Evolutionary conservation across 805 yeast species (phyloP).

Genomic region (Kurtzmaniella fragi): DNA sequence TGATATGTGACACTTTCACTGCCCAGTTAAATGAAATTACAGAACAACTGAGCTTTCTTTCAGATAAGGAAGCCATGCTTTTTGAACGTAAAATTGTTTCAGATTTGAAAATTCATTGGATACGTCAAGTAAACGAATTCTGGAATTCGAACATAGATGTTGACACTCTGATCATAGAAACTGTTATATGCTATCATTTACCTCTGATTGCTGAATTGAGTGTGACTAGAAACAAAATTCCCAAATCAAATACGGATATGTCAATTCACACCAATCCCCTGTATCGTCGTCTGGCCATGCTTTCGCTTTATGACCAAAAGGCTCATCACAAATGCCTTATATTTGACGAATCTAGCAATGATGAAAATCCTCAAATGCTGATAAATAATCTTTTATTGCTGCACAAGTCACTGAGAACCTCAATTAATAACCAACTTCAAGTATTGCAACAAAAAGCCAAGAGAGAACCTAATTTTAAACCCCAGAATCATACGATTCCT

Average conservation of each 20-base stretch:
- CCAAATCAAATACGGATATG: conserved; percentile 30
- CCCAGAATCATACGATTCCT: conserved; percentile 4
- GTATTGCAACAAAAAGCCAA: conserved; percentile 14
- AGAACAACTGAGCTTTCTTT: conserved; percentile 23
- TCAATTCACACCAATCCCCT: conserved; percentile 41
- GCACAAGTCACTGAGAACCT: conserved; percentile 32
- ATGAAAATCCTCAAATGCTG: conserved; percentile 36
- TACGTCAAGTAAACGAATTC: conserved; percentile 26
- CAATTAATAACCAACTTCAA: conserved; percentile 24
- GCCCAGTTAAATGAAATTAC: conserved; percentile 40
- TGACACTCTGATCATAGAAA: conserved; percentile 10
- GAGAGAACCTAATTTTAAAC: neutral
- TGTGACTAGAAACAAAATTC: conserved; percentile 11
- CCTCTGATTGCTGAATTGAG: conserved; percentile 21
- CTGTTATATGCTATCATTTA: conserved; percentile 12
- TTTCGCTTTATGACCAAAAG: conserved; percentile 36
- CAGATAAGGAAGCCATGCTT: conserved; percentile 12
- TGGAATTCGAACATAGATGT: conserved; percentile 21
- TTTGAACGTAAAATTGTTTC: conserved; percentile 32
- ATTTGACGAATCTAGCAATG: conserved; percentile 18
- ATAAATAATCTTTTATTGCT: conserved; percentile 33
- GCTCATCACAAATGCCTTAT: conserved; percentile 30
- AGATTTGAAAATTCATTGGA: conserved; percentile 40
- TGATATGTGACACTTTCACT: conserved; percentile 42
- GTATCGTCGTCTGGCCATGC: conserved; percentile 41